Base-by-base conservation (phyloP, 2,329 filamentous ascomycete species). In the Aureobasidium sp. region DNA sequence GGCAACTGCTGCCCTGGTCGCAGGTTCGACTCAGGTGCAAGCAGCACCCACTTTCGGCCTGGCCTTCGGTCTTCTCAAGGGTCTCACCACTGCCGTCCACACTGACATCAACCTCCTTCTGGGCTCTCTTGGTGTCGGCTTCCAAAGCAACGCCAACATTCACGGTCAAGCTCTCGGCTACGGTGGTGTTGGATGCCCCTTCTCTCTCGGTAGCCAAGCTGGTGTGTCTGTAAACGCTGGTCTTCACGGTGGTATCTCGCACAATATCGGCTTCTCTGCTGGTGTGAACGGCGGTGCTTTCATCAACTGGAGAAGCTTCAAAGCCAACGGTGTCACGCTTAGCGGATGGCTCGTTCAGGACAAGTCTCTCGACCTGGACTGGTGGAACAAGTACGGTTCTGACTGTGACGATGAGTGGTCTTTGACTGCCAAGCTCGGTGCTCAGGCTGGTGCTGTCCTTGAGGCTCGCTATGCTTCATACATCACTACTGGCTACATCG, bases 331-430 rank as follows among this genome's bases (percentile, higher is more conserved):
- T 31, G 67, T 63, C 45, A 68, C 73, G 3, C 68, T 75, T 9
- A 70, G 71, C 25, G 70, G 69, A 44, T 75, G 72, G 73, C 62
- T 75, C 2, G 68, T 65, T 8, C 67, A 72, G 63, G 73, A 75
- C 63, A 62, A 57, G 37, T 45, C 59, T 22, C 53, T 53, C 34
- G 51, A 56, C 41, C 20, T 47, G 12, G 47, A 52, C 27, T 61
- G 57, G 57, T 64, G 52, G 52, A 47, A 53, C 31, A 55, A 58
- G 52, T 47, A 62, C 25, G 41, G 37, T 20, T 52, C 45, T 11
- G 36, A 25, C 27, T 55, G 66, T 17, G 11, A 67, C 66, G 74
- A 76, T 56, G 73, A 76, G 66, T 75, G 73, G 73, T 69, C 58
- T 9, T 67, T 71, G 22, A 76, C 73, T 60, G 59, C 60, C 12